Conservation (phyloP, 176 grass and related monocot species). For the Saccharum officinarum region DNA sequence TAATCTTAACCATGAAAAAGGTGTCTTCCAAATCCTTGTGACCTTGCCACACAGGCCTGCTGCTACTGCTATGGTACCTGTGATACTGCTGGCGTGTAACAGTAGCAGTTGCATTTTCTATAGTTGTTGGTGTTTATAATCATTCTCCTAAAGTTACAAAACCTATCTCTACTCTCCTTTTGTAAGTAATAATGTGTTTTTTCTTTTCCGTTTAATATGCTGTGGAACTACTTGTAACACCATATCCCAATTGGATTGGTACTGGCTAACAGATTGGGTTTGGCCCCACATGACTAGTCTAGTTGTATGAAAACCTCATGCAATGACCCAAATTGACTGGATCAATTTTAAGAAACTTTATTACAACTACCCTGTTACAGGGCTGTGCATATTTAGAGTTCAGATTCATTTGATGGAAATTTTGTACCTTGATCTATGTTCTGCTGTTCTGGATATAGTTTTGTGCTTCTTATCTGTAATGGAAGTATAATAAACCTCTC, state of each 20-base stretch:
- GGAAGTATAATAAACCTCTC: neutral
- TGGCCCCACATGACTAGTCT: constrained; percentile 13
- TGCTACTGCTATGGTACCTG: neutral
- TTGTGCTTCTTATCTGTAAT: neutral
- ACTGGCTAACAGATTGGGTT: constrained; percentile 7
- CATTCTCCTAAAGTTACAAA: neutral
- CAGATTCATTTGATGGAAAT: neutral
- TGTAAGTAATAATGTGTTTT: neutral
- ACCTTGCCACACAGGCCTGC: neutral
- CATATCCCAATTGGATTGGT: neutral
- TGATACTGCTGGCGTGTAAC: neutral
- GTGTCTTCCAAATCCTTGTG: neutral
- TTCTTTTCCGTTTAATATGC: neutral
- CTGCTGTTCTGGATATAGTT: neutral
- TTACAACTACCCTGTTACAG: neutral
- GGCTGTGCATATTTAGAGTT: neutral
- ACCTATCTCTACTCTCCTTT: neutral
- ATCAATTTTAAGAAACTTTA: neutral
- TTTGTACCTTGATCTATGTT: neutral
- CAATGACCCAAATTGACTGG: neutral
- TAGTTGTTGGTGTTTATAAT: neutral
- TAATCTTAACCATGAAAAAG: neutral
- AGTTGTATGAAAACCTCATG: neutral
- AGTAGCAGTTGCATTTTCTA: neutral
- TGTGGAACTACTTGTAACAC: neutral